Evolutionary conservation across 768 basidiomycete species (phyloP).

Genomic region (Leccinum incarnatum): DNA sequence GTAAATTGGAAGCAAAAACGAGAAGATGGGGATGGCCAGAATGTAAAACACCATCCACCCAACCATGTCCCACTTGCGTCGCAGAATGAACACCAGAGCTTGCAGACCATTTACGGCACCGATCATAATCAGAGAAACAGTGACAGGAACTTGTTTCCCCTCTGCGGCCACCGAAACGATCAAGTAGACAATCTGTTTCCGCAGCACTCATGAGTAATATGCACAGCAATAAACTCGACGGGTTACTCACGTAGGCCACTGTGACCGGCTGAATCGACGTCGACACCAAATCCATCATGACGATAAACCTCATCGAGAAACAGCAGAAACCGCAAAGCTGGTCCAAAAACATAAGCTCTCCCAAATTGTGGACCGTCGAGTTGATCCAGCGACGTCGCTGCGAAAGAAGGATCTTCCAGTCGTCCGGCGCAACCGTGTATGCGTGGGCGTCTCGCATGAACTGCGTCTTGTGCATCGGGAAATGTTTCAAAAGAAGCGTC

Average conservation of each 20-base stretch:
- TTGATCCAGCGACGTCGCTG: slow-evolving; percentile 99
- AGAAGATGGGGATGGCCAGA: slow-evolving; percentile 89
- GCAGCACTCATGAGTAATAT: slow-evolving; percentile 5
- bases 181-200: slow-evolving; percentile 74
- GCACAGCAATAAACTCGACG: background rate
- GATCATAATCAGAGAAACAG: slow-evolving; percentile 84
- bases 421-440: slow-evolving; percentile 91
- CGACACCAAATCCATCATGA: slow-evolving; percentile 93
- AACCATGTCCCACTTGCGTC: slow-evolving; percentile 98
- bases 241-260: slow-evolving; percentile 75
- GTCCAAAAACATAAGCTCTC: slow-evolving; percentile 88
- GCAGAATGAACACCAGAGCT: slow-evolving; percentile 85
- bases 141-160: slow-evolving; percentile 65
- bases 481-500: slow-evolving; percentile 92
- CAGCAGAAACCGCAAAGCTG: slow-evolving; percentile 96
- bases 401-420: slow-evolving; percentile 90
- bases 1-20: slow-evolving; percentile 89
- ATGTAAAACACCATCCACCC: slow-evolving; percentile 98
- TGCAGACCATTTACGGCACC: slow-evolving; percentile 93
- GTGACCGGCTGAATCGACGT: slow-evolving; percentile 84
- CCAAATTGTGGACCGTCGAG: slow-evolving; percentile 96
- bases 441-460: slow-evolving; percentile 95
- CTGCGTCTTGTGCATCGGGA: slow-evolving; percentile 91
- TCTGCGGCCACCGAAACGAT: slow-evolving; percentile 73
- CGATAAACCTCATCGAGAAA: slow-evolving; percentile 98